A percentile compares a stretch with the other conserved stretches of the same genome.
phyloP scores from a whole-genome alignment of 331 rosid genomes.

The Cydonia oblonga region DNA sequence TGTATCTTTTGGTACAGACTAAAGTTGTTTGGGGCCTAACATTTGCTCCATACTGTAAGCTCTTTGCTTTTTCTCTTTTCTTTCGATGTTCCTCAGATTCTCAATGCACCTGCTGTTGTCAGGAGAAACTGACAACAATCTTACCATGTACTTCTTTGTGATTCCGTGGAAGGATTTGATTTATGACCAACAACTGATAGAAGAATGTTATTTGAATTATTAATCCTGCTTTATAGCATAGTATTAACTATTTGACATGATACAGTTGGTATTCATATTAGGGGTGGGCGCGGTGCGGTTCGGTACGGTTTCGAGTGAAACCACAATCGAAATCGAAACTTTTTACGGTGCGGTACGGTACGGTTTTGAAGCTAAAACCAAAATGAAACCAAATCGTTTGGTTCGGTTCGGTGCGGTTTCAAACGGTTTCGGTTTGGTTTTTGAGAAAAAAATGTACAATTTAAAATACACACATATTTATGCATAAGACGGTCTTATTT shows the following conservation, averaged over 20 bases:
- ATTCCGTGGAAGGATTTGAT: slow-evolving; percentile 3
- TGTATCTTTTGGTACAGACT: slow-evolving; percentile 19
- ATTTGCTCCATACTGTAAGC: neutral
- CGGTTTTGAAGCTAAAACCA: no score
- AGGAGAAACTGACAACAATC: slow-evolving; percentile 10
- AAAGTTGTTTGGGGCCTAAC: slow-evolving; percentile 6
- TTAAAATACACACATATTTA: no score
- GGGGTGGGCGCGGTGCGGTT: no score
- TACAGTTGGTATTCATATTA: neutral
- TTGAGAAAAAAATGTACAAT: no score
- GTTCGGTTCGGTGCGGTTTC: no score
- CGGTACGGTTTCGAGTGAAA: no score
- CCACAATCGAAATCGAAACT: no score
- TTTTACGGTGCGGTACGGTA: no score
- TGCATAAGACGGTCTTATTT: no score
- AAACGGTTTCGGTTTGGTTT: no score
- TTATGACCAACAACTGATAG: neutral
- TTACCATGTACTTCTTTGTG: slow-evolving; percentile 9
- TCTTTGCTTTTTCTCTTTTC: neutral
- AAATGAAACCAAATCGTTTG: no score
- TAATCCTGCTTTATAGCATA: neutral
- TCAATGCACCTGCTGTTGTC: slow-evolving; percentile 20
- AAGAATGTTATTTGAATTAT: no score
- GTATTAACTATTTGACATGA: neutral
- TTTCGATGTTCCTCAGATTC: slow-evolving; percentile 18